Evolutionary conservation across 2,329 filamentous ascomycete genomes (phyloP).

Genomic region (Hortaea werneckii): DNA sequence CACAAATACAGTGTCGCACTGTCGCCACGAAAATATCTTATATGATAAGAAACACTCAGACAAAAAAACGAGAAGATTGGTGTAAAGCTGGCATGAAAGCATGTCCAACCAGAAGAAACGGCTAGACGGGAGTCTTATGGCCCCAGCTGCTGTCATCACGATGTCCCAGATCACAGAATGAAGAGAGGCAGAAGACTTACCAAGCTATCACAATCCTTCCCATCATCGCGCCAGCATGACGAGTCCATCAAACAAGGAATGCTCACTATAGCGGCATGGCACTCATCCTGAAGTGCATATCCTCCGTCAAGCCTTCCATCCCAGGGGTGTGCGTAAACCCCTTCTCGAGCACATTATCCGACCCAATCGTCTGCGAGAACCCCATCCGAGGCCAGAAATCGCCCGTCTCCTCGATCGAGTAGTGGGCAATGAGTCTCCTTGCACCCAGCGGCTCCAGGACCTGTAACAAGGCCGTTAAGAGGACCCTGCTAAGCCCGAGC

Average conservation of each 20-base stretch:
- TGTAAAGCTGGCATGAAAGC: constrained; percentile 22
- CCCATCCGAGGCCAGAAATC: constrained; percentile 15
- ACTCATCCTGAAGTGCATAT: constrained; percentile 14
- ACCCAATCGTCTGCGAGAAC: constrained; percentile 10
- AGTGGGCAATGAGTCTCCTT: constrained; percentile 10
- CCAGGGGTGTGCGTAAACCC: constrained; percentile 12
- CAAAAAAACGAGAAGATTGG: constrained; percentile 21
- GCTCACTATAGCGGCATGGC: constrained; percentile 1
- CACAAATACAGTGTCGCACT: too few relatives aligned
- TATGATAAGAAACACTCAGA: not conserved
- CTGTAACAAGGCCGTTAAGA: constrained; percentile 8
- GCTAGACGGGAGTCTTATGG: constrained; percentile 21
- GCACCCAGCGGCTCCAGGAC: constrained; percentile 9
- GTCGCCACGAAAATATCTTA: too few relatives aligned
- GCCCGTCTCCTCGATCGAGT: constrained; percentile 14
- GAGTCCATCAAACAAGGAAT: not conserved
- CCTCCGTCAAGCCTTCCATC: constrained; percentile 11
- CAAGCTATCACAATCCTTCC: not conserved
- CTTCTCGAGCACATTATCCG: constrained; percentile 13
- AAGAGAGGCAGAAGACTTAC: not conserved
- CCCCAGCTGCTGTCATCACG: constrained; percentile 17
- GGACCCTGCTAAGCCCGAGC: constrained; percentile 7
- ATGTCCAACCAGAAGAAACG: constrained; percentile 19
- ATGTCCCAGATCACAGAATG: not conserved
- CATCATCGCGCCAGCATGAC: not conserved